Conservation (phyloP, 192 early-diverging fungal genomes). For the Backusella westeae region DNA sequence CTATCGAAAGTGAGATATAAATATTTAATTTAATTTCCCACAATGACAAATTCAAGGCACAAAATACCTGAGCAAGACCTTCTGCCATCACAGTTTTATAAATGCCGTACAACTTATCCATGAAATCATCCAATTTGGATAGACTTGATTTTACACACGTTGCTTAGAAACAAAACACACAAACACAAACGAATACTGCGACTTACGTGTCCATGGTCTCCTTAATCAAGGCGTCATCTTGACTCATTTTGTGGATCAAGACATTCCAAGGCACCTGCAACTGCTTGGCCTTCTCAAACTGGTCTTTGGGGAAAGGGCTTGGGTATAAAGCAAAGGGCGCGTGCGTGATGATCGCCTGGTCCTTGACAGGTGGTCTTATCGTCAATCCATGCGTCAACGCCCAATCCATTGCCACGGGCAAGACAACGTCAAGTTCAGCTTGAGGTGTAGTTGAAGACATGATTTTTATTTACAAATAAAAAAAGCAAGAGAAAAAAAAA, state of each 20-base stretch:
- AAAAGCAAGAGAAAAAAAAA: conserved; percentile 7
- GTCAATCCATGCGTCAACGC: conserved; percentile 78
- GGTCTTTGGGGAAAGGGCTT: conserved; percentile 70
- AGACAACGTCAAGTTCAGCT: conserved; percentile 38
- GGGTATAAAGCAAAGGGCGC: conserved; percentile 88
- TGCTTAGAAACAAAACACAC: too few relatives aligned
- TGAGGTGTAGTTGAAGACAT: conserved; percentile 19
- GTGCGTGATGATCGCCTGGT: conserved; percentile 59
- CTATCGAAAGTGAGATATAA: conserved; percentile 16
- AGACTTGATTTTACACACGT: conserved; percentile 40
- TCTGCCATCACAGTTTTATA: conserved; percentile 63
- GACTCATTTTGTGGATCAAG: conserved; percentile 76
- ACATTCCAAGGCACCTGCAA: conserved; percentile 81
- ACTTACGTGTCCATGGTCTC: conserved; percentile 68
- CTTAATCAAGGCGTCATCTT: conserved; percentile 74
- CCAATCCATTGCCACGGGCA: conserved; percentile 76
- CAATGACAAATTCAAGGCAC: background rate
- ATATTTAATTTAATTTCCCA: too few relatives aligned
- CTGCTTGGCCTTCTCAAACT: conserved; percentile 69
- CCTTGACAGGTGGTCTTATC: conserved; percentile 58
- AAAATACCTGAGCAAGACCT: conserved; percentile 56
- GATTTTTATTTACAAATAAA: background rate
- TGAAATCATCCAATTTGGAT: conserved; percentile 83
- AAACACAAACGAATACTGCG: background rate
- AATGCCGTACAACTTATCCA: conserved; percentile 69